Percentiles rank a stretch among this genome's conserved stretches.
These are phyloP conservation scores for Pyracantha coccinea DNA, from an alignment of 331 rosid genomes.

Conservation along the genomic window DNA sequence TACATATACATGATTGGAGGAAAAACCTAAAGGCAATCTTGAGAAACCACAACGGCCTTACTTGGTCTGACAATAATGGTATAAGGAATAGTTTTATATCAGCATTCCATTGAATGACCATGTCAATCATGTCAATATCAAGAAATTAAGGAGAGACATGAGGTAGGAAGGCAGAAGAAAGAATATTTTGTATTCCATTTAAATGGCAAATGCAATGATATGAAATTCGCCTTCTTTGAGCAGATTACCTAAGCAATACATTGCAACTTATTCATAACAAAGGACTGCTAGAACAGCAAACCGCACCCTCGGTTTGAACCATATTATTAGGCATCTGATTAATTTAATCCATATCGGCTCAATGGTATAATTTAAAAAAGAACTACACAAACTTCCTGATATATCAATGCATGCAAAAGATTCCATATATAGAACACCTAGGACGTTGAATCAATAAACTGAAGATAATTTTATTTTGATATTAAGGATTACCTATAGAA, in stretches of 20 bases:
- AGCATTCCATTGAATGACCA: background rate
- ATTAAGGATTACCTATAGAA: too few species aligned
- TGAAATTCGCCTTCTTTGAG: background rate
- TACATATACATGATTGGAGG: background rate
- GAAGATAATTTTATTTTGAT: background rate
- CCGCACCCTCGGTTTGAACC: background rate
- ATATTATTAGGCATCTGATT: background rate
- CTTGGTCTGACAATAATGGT: background rate
- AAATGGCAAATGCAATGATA: background rate
- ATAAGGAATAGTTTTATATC: background rate
- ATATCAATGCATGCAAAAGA: background rate
- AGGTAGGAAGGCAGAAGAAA: background rate
- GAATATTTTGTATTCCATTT: background rate
- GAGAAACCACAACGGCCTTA: background rate
- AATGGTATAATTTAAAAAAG: background rate
- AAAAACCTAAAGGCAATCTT: background rate
- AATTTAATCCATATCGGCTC: background rate
- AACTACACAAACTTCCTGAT: background rate
- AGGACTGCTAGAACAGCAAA: background rate
- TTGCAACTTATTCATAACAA: background rate
- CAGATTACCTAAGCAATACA: background rate
- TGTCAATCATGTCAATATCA: background rate
- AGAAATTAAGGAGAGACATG: background rate
- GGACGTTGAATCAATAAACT: background rate
- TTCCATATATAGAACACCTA: background rate